A percentile compares a stretch with the other conserved stretches of the same genome.
phyloP scores from a whole-genome alignment of 805 yeast species.

The Candida incommunis region DNA sequence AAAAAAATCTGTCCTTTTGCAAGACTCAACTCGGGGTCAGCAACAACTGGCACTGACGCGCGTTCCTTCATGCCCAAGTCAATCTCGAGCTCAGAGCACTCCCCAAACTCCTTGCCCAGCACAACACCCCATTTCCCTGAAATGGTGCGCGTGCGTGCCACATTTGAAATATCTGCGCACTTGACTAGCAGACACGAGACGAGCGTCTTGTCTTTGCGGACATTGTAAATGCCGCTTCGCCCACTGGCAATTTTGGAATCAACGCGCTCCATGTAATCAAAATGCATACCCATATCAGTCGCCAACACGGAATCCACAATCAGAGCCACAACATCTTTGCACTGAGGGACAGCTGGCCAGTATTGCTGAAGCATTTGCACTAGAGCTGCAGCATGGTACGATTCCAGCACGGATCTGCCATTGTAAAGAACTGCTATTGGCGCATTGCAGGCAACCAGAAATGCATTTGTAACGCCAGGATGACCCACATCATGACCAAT shows the following conservation, averaged over 20 bases:
- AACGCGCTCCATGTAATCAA: constrained; percentile 41
- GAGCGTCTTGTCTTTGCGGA: constrained; percentile 18
- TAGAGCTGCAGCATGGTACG: constrained; percentile 63
- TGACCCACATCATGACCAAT: constrained; percentile 94
- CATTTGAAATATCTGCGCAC: constrained; percentile 94
- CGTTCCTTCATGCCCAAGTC: constrained; percentile 15
- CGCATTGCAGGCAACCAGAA: constrained; percentile 42
- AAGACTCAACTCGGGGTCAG: constrained; percentile 17
- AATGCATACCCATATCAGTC: constrained; percentile 91
- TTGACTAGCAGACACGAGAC: constrained; percentile 63
- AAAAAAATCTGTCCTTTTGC: constrained; percentile 71
- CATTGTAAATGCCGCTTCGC: neutral
- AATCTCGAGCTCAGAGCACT: constrained; percentile 41
- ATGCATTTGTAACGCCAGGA: constrained; percentile 84
- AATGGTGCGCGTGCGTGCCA: constrained; percentile 61
- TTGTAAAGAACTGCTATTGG: constrained; percentile 51
- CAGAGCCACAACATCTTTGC: constrained; percentile 10
- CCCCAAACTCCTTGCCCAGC: constrained; percentile 64
- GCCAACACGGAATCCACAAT: constrained; percentile 42
- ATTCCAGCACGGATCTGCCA: constrained; percentile 63
- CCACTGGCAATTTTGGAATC: constrained; percentile 12
- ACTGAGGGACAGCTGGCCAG: constrained; percentile 27
- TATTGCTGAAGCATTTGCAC: constrained; percentile 34
- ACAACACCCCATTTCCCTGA: constrained; percentile 79
- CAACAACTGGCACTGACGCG: neutral